phyloP scores from a whole-genome alignment of 208 protist genomes.

The Leishmania amazonensis region DNA sequence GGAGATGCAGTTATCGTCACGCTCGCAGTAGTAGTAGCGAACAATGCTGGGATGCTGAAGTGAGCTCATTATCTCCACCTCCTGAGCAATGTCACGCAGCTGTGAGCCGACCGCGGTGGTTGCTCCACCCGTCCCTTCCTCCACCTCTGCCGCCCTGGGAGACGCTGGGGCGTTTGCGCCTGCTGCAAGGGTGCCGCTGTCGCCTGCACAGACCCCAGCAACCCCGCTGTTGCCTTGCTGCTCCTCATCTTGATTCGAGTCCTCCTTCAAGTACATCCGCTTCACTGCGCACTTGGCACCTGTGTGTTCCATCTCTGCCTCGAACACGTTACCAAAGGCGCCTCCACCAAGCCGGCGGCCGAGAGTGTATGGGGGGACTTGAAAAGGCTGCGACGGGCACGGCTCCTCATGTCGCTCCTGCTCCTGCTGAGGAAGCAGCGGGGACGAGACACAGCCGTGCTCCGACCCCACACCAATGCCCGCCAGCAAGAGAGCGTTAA shows the following conservation, averaged over 20 bases:
- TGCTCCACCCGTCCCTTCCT: constrained; percentile 17
- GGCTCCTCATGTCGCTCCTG: constrained; percentile 15
- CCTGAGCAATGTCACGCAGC: constrained; percentile 76
- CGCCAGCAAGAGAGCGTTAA: constrained; percentile 49
- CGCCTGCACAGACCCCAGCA: neutral
- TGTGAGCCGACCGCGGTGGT: constrained; percentile 35
- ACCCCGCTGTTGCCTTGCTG: constrained; percentile 8
- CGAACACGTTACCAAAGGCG: constrained; percentile 85
- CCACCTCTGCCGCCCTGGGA: neutral
- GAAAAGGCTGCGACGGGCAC: constrained; percentile 30
- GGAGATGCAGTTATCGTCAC: constrained; percentile 80
- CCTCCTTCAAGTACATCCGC: constrained; percentile 77
- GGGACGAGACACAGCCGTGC: constrained; percentile 27
- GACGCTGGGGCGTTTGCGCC: neutral
- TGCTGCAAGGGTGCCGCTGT: neutral
- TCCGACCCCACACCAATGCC: constrained; percentile 57
- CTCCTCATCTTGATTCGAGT: constrained; percentile 36
- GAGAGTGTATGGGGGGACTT: constrained; percentile 72
- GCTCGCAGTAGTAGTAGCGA: constrained; percentile 78
- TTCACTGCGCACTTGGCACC: constrained; percentile 81
- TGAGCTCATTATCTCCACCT: constrained; percentile 84
- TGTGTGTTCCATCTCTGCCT: constrained; percentile 70
- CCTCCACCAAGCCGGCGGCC: constrained; percentile 77
- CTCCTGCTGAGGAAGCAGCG: constrained; percentile 12
- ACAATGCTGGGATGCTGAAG: constrained; percentile 88